Percentiles rank a stretch among this genome's conserved stretches.
Conservation (phyloP, 2,329 filamentous ascomycete genomes). For the Endocalyx cinctus region DNA sequence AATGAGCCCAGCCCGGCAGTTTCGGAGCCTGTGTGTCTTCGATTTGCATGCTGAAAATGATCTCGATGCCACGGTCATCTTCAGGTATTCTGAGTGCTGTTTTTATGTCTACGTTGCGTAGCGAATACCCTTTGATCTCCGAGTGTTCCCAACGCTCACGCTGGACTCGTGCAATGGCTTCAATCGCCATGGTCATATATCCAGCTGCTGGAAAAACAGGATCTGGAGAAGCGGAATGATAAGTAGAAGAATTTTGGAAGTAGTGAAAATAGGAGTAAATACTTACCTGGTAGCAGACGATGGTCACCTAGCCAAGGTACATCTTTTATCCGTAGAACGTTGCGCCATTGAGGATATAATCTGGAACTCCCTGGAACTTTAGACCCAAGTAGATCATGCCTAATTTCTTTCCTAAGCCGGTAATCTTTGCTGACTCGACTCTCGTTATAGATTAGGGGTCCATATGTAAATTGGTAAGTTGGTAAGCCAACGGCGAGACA, state of each 20-base stretch:
- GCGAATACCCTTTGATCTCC: not conserved
- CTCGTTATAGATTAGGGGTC: constrained; percentile 7
- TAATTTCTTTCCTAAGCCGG: not conserved
- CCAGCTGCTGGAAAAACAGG: constrained; percentile 5
- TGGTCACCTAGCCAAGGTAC: constrained; percentile 8
- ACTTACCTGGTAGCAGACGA: constrained; percentile 2
- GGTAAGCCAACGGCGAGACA: constrained; percentile 4
- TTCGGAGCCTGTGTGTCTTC: not conserved
- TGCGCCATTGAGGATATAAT: constrained; percentile 7
- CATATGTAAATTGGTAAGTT: constrained; percentile 10
- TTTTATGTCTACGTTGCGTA: constrained; percentile 7
- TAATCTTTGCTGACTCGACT: constrained; percentile 8
- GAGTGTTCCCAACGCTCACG: not conserved
- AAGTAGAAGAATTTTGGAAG: too few relatives aligned
- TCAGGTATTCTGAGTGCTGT: constrained; percentile 4
- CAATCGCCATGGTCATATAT: constrained; percentile 6
- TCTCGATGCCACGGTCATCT: constrained; percentile 11
- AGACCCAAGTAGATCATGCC: constrained; percentile 9
- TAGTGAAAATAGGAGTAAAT: too few relatives aligned
- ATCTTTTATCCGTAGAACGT: constrained; percentile 7
- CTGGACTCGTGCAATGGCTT: constrained; percentile 1
- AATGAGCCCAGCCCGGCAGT: constrained; percentile 3
- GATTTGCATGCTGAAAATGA: constrained; percentile 4
- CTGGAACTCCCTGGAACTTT: constrained; percentile 1
- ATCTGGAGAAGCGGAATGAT: constrained; percentile 1